phyloP scores from a whole-genome alignment of 2,329 filamentous ascomycete species.

The Whalleya microplaca region DNA sequence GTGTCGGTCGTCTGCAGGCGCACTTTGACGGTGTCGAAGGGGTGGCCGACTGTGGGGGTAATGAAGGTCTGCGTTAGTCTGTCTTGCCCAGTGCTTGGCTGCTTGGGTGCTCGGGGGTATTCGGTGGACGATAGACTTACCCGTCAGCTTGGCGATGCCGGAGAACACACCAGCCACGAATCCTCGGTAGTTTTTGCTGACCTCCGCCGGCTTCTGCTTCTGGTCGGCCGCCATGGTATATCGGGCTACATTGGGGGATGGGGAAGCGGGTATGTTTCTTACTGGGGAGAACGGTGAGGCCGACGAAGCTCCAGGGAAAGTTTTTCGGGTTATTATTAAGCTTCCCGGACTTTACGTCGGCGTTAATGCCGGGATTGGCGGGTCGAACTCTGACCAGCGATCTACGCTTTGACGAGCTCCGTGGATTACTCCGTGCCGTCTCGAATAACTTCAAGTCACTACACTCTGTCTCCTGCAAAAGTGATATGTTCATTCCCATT shows the following conservation, averaged over 20 bases:
- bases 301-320: background rate
- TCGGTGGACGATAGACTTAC: too few relatives aligned
- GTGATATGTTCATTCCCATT: background rate
- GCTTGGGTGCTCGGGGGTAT: too few relatives aligned
- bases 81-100: background rate
- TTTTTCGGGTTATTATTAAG: background rate
- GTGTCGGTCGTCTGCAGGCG: conserved; percentile 84
- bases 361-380: conserved; percentile 24
- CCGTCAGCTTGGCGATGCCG: conserved; percentile 85
- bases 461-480: background rate
- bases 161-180: conserved; percentile 97
- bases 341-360: conserved; percentile 1
- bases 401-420: too few relatives aligned
- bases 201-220: conserved; percentile 40
- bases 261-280: background rate
- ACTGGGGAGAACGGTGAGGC: conserved; percentile 1
- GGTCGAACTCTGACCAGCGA: too few relatives aligned
- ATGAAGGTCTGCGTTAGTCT: background rate
- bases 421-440: conserved; percentile 8
- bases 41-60: conserved; percentile 58
- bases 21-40: conserved; percentile 97
- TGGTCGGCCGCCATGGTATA: conserved; percentile 34
- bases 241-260: conserved; percentile 23
- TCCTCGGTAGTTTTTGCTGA: conserved; percentile 77
- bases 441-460: background rate